Evolutionary conservation across 441 rosid species (phyloP).

Genomic region (Bocquillonia castaneifolia): DNA sequence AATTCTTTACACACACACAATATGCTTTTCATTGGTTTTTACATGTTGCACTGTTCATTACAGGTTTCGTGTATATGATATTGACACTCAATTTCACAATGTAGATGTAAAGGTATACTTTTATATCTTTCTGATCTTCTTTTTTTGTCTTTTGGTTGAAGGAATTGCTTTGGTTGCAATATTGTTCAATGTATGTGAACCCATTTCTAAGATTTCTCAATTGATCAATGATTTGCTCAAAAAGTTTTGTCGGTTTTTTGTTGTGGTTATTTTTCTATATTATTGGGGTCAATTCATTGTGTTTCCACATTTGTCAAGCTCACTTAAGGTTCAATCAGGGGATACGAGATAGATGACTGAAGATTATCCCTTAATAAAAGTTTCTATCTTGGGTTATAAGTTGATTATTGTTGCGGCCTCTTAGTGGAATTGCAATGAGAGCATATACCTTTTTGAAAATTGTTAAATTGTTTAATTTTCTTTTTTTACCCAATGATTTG

Average conservation of each 20-base stretch:
- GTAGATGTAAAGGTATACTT: slow-evolving; percentile 58
- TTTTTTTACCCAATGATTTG: not conserved
- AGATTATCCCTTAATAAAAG: not conserved
- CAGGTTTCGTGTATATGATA: slow-evolving; percentile 74
- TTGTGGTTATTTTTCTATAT: too few relatives aligned
- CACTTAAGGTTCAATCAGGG: not conserved
- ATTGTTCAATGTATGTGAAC: not conserved
- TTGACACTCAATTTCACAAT: slow-evolving; percentile 75
- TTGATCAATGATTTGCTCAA: not conserved
- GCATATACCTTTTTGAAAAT: not conserved
- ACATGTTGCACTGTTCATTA: slow-evolving; percentile 15
- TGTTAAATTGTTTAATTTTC: not conserved
- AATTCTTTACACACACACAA: not conserved
- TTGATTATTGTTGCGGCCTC: not conserved
- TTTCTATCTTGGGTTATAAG: not conserved
- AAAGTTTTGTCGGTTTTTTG: not conserved
- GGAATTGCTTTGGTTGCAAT: not conserved
- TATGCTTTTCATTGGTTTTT: slow-evolving; percentile 17
- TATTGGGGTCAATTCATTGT: not conserved
- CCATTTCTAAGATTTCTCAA: not conserved
- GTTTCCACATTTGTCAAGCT: not conserved
- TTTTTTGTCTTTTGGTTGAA: not conserved
- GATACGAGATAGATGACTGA: not conserved
- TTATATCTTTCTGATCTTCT: not conserved
- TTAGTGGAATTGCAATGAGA: not conserved